These are phyloP conservation scores for Chalciporus chontae DNA, from an alignment of 768 basidiomycete species.

Conservation along the genomic window DNA sequence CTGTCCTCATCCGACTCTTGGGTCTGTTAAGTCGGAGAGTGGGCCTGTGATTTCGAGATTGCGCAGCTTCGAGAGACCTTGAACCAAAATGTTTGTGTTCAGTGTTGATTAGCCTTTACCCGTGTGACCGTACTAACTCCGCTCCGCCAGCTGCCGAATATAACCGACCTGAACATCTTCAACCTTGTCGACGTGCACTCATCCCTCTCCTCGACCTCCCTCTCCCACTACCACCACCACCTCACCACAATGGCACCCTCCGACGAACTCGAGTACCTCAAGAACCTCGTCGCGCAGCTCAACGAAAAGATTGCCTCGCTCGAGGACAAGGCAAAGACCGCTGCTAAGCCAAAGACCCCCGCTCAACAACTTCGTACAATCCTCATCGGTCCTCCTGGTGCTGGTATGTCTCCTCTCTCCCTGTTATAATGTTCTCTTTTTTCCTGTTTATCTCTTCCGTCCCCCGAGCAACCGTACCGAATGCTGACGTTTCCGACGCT, in stretches of 20 bases:
- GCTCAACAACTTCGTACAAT: slow-evolving; percentile 84
- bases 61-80: slow-evolving; percentile 11
- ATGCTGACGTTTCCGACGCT: neutral
- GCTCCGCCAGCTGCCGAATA: neutral
- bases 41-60: slow-evolving; percentile 1
- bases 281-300: slow-evolving; percentile 84
- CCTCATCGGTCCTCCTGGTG: slow-evolving; percentile 94
- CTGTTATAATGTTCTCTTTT: too few species aligned
- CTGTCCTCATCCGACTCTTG: too few species aligned
- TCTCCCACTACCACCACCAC: neutral
- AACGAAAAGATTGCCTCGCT: slow-evolving; percentile 83
- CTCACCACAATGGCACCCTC: slow-evolving; percentile 50
- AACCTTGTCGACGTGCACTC: neutral
- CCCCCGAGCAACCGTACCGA: too few species aligned
- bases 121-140: neutral
- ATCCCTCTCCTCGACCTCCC: neutral
- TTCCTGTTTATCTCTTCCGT: too few species aligned
- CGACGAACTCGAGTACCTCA: slow-evolving; percentile 92
- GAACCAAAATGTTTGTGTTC: too few species aligned
- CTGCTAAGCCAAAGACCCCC: slow-evolving; percentile 50
- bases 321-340: slow-evolving; percentile 64
- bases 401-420: slow-evolving; percentile 55
- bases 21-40: neutral
- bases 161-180: neutral
- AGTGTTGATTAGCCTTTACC: too few species aligned